Base-by-base conservation (phyloP, 164 flowering plant species). In the Vitis labrusca region DNA sequence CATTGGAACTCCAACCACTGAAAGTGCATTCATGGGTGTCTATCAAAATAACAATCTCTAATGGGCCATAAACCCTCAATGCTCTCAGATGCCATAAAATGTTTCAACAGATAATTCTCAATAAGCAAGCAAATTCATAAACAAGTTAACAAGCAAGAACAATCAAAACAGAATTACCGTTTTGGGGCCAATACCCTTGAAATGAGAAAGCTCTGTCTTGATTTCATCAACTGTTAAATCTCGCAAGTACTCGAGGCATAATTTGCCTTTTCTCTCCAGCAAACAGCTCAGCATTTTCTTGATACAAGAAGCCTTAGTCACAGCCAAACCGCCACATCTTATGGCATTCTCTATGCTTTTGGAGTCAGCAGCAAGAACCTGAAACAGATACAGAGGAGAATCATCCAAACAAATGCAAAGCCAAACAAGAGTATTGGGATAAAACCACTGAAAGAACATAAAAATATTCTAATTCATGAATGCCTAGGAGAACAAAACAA, bases 171-270 rank as follows among this genome's bases (percentile, higher is more conserved):
- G 30, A 59, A 27, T 68, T 86, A 94, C 98, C 77, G 97, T 94
- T 77, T 94, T 94, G 12, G 98, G 97, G 5, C 97, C 98, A 60
- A 94, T 82, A 70, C 98, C 97, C 82, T 87, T 94, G 72, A 86
- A 94, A 54, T 64, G 71, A 56, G 83, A 84, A 50, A 94, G 92
- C 84, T 94, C 98, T 11, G 86, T 77, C 85, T 94, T 94, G 67
- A 91, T 74, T 82, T 92, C 91, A 71, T 83, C 87, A 44, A 87
- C 66, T 1, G 97, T 78, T 78, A 92, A 65, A 54, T 79, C 86
- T 65, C 90, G 78, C 81, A 91, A 75, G 76, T 92, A 87, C 82
- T 94, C 97, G 82, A 94, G 81, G 73, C 95, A 89, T 59, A 92
- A 58, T 60, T 88, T 90, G 30, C 97, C 97, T 62, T 65, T 90